Conservation (phyloP, 176 grass and related monocot species). For the Oryza glumipatula region DNA sequence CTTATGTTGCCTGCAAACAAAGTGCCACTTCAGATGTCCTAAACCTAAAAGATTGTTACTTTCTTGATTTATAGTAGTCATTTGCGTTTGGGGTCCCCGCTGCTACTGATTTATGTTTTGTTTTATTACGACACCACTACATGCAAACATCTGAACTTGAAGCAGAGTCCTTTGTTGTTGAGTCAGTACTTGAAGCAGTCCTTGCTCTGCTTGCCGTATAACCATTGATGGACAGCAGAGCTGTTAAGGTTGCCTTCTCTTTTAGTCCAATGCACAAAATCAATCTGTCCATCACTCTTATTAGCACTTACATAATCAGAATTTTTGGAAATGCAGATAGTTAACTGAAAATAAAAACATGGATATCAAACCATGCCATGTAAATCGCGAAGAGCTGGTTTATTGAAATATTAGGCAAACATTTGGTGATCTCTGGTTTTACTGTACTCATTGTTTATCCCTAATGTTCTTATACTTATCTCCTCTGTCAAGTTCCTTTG, state of each 20-base stretch:
- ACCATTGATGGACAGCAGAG: constrained; percentile 22
- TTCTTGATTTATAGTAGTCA: background rate
- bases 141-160: background rate
- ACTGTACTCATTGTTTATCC: background rate
- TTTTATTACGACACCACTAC: constrained; percentile 16
- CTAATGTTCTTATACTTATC: background rate
- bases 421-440: background rate
- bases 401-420: background rate
- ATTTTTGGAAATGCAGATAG: background rate
- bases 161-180: constrained; percentile 13
- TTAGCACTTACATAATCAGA: background rate
- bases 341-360: background rate
- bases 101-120: constrained; percentile 18
- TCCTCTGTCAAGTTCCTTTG: background rate
- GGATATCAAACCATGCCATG: background rate
- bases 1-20: constrained; percentile 26
- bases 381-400: background rate
- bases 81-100: background rate
- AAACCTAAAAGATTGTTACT: constrained; percentile 18
- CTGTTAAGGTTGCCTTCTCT: background rate
- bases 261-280: constrained; percentile 5
- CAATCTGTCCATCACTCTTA: background rate
- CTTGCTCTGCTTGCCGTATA: constrained; percentile 15
- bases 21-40: background rate
- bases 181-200: constrained; percentile 12